Conservation (phyloP, 805 yeast genomes). For the Diddensiella santjacobensis region DNA sequence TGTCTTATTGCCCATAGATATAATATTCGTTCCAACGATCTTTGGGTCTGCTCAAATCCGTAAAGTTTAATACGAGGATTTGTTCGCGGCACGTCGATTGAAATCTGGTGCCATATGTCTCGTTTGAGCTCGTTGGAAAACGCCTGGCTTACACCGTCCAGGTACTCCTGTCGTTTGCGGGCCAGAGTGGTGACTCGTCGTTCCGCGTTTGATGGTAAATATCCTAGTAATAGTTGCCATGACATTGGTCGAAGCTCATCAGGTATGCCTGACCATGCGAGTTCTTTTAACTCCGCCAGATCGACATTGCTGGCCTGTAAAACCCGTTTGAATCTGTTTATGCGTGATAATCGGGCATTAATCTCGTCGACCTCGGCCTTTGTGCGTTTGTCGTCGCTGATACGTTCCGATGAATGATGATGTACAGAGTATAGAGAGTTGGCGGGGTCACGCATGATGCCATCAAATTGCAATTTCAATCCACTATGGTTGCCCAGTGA, state of each 20-base stretch:
- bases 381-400: constrained; percentile 8
- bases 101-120: constrained; percentile 91
- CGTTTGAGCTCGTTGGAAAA: constrained; percentile 61
- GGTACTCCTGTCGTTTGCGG: constrained; percentile 82
- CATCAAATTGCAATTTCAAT: constrained; percentile 23
- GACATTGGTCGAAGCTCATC: constrained; percentile 69
- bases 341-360: constrained; percentile 58
- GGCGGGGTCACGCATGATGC: constrained; percentile 27
- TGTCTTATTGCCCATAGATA: constrained; percentile 95
- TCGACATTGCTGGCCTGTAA: constrained; percentile 56
- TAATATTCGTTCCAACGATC: constrained; percentile 72
- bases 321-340: constrained; percentile 62
- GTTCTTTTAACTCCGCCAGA: constrained; percentile 62
- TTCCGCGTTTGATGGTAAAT: constrained; percentile 78
- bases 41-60: constrained; percentile 63
- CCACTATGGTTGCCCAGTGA: constrained; percentile 2
- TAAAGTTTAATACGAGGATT: constrained; percentile 80
- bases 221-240: constrained; percentile 90
- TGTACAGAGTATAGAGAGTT: constrained; percentile 29
- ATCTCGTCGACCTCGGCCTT: constrained; percentile 49
- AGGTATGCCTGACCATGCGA: constrained; percentile 96
- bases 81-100: constrained; percentile 91
- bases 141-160: constrained; percentile 68
- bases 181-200: constrained; percentile 66
- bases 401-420: constrained; percentile 20